phyloP scores from a whole-genome alignment of 495 filamentous ascomycete genomes.

The Xylaria grammica region DNA sequence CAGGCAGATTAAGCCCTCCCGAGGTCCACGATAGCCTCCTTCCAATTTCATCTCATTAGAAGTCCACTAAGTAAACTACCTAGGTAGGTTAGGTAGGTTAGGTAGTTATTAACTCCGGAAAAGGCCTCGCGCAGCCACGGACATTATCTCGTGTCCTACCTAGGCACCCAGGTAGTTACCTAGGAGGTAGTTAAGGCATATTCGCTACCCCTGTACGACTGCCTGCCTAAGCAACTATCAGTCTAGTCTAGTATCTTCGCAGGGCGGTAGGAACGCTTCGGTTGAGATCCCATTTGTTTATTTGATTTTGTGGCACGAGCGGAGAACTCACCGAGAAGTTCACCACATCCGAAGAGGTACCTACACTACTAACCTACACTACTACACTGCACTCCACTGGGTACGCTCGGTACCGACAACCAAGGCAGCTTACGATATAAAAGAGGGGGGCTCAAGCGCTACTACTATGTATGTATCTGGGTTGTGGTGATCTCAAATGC shows the following conservation, averaged over 20 bases:
- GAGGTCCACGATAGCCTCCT: no score
- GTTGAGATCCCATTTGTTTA: not conserved
- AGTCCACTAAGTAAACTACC: no score
- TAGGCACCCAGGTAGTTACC: not conserved
- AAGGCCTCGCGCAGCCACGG: not conserved
- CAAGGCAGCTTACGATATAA: not conserved
- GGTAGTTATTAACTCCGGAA: not conserved
- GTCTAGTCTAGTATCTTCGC: not conserved
- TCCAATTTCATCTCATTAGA: no score
- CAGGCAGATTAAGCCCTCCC: no score
- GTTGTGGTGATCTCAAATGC: not conserved
- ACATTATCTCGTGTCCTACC: no score
- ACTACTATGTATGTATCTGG: no score
- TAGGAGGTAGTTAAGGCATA: slow-evolving; percentile 6
- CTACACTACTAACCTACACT: no score
- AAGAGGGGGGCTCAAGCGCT: not conserved
- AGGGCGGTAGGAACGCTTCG: slow-evolving; percentile 1
- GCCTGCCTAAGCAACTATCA: not conserved
- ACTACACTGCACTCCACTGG: no score
- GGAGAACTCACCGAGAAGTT: not conserved
- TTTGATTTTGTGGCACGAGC: slow-evolving; percentile 5
- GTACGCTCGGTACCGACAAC: no score
- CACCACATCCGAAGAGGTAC: not conserved
- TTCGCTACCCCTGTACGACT: slow-evolving; percentile 4
- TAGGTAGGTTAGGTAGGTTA: no score